phyloP scores from a whole-genome alignment of 371 early-diverging fungal species.

The Lichtheimia ramosa region DNA sequence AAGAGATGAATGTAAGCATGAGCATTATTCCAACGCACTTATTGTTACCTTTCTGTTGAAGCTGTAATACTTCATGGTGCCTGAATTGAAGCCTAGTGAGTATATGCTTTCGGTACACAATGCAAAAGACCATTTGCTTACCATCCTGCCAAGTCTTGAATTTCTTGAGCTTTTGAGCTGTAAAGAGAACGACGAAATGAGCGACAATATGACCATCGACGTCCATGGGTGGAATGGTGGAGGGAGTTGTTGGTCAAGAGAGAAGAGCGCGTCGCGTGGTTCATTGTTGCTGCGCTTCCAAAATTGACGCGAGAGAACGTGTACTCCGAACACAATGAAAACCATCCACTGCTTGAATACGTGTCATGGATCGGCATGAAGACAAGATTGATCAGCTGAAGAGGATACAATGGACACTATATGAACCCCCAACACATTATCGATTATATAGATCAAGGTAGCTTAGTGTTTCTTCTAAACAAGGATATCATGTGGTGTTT shows the following conservation, averaged over 20 bases:
- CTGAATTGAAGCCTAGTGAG: conserved; percentile 12
- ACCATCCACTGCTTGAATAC: too few species aligned
- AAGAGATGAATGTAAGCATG: not conserved
- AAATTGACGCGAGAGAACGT: too few species aligned
- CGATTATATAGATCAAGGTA: too few species aligned
- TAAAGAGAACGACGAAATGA: conserved; percentile 39
- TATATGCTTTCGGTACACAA: not conserved
- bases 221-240: not conserved
- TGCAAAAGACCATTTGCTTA: conserved; percentile 4
- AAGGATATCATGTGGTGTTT: too few species aligned
- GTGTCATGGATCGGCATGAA: too few species aligned
- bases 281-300: too few species aligned
- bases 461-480: too few species aligned
- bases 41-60: conserved; percentile 41
- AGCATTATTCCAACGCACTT: not conserved
- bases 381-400: too few species aligned
- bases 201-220: conserved; percentile 2
- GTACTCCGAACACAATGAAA: too few species aligned
- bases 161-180: conserved; percentile 61
- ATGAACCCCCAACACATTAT: too few species aligned
- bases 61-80: conserved; percentile 43
- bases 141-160: conserved; percentile 70
- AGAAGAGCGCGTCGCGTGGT: not conserved
- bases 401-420: too few species aligned
- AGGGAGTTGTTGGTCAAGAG: too few species aligned